Evolutionary conservation across 495 filamentous ascomycete genomes (phyloP).

Genomic region (Parachaetomium inaequale): DNA sequence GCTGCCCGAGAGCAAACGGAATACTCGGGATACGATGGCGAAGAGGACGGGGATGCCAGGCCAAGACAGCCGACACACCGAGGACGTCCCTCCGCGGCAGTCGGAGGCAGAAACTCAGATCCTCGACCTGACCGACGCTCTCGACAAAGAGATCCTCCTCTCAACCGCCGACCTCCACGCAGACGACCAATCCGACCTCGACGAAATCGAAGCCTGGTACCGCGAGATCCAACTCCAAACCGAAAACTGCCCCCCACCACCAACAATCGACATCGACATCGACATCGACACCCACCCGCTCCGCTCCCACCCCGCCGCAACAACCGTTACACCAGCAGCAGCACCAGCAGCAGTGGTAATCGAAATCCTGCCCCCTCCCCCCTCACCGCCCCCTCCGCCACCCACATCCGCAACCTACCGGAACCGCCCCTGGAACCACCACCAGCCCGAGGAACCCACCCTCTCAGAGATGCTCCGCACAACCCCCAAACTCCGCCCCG

Average conservation of each 20-base stretch:
- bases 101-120: neutral
- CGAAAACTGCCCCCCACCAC: neutral
- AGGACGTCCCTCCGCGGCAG: neutral
- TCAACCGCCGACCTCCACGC: neutral
- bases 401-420: slow-evolving; percentile 1
- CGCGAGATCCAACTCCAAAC: slow-evolving; percentile 25
- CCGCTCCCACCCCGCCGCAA: slow-evolving; percentile 8
- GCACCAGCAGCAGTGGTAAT: neutral
- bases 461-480: slow-evolving; percentile 23
- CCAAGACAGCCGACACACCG: neutral
- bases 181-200: slow-evolving; percentile 25
- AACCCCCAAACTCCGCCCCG: slow-evolving; percentile 24
- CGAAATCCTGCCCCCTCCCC: slow-evolving; percentile 3
- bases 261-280: neutral
- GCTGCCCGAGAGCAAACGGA: slow-evolving; percentile 2
- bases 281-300: slow-evolving; percentile 7
- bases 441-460: neutral
- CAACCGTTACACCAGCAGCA: no score
- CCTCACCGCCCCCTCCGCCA: neutral
- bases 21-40: neutral
- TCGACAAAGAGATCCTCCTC: slow-evolving; percentile 23
- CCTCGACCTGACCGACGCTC: neutral
- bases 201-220: slow-evolving; percentile 36
- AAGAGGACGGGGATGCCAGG: neutral
- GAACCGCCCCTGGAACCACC: neutral